Base-by-base conservation (phyloP, 257 asterid species). In the Prunella vulgaris region DNA sequence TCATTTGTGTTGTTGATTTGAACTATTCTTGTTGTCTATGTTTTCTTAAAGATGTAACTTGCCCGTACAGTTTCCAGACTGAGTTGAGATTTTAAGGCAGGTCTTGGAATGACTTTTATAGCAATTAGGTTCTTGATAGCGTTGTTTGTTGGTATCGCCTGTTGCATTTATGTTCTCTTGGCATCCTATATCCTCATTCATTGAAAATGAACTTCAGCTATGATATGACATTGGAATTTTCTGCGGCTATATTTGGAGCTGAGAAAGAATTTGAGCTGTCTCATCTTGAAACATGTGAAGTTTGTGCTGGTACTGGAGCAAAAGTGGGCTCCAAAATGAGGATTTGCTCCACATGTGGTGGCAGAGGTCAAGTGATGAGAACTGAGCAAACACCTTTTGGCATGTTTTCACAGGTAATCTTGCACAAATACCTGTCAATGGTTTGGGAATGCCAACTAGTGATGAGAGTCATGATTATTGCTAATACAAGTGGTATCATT, bases 341-440 rank as follows among this genome's bases (percentile, higher is more conserved):
- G 74, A 87, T 94, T 72, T 94, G 97, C 79, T 87, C 99, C 44
- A 89, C 98, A 42, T 94, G 98, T 76, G 98, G 99, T 27, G 99
- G 99, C 79, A 84, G 95, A 81, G 98, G 99, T 69, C 99, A 94
- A 78, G 98, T 94, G 72, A 89, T 91, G 99, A 86, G 96, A 80
- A 94, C 99, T 38, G 97, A 94, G 79, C 99, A 92, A 85, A 91
- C 99, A 33, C 97, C 97, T 68, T 94, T 94, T 80, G 99, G 99
- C 85, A 87, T 91, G 96, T 94, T 89, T 81, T 94, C 97, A 12
- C 99, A 94, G 97, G 99, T 94, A 79, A 70, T 60, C 74, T 38
- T 75, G 53, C 53, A 21, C 0, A 12, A 42, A 42, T 13, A 60
- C 42, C 30, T 20, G 58, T 49, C 22, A 54, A 17, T 53, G 37